Evolutionary conservation across 2,329 filamentous ascomycete species (phyloP).

Genomic region (Pseudogymnoascus sp.): DNA sequence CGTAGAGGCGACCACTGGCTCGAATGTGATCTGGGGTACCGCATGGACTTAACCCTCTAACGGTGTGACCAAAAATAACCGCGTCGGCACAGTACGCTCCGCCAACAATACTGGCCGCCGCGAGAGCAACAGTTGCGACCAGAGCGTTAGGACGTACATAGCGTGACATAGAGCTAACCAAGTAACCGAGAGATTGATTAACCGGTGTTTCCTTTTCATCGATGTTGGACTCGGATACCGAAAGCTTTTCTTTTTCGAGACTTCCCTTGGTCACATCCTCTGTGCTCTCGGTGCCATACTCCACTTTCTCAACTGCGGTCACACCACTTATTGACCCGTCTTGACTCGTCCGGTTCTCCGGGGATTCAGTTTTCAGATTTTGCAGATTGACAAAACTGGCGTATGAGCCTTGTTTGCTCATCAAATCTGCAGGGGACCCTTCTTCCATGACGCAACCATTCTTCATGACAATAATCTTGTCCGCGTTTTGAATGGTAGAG

Average conservation of each 20-base stretch:
- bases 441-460: conserved; percentile 73
- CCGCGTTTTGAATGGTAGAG: conserved; percentile 90
- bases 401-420: conserved; percentile 50
- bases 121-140: conserved; percentile 34
- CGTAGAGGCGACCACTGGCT: conserved; percentile 30
- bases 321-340: conserved; percentile 12
- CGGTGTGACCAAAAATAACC: conserved; percentile 46
- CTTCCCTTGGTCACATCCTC: conserved; percentile 1
- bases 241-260: neutral
- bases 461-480: conserved; percentile 90
- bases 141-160: conserved; percentile 13
- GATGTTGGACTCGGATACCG: neutral
- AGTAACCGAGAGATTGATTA: conserved; percentile 15
- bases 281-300: neutral
- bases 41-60: conserved; percentile 44
- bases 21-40: conserved; percentile 20
- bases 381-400: conserved; percentile 35
- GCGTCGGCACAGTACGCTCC: conserved; percentile 46
- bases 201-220: conserved; percentile 13
- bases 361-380: conserved; percentile 16
- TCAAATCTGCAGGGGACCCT: conserved; percentile 68
- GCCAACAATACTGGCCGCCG: conserved; percentile 47
- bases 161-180: conserved; percentile 11
- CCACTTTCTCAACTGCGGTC: conserved; percentile 12
- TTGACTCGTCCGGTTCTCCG: conserved; percentile 16